These are phyloP conservation scores for Pseudomicrostroma phylloplanum DNA, from an alignment of 1,284 basidiomycete species.

Conservation along the genomic window DNA sequence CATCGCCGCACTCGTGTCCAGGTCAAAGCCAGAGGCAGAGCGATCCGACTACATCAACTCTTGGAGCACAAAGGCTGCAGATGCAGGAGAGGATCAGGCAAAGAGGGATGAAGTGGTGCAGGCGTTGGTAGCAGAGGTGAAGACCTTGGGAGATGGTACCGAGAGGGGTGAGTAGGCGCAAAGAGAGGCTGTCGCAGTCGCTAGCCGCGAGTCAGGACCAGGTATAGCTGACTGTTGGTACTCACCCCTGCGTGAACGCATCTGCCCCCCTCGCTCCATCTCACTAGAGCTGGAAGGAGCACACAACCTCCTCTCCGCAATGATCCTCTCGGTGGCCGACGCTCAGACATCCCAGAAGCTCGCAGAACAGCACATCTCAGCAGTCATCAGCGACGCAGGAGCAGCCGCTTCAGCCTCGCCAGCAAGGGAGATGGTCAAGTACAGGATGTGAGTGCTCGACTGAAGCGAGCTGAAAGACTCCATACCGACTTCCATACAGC, in stretches of 20 bases:
- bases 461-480: background rate
- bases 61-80: slow-evolving; percentile 27
- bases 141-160: slow-evolving; percentile 32
- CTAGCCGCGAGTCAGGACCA: background rate
- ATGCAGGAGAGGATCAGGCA: slow-evolving; percentile 19
- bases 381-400: slow-evolving; percentile 5
- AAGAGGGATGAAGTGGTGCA: slow-evolving; percentile 26
- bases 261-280: background rate
- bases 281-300: slow-evolving; percentile 40
- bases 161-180: slow-evolving; percentile 27
- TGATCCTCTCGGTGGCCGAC: slow-evolving; percentile 22
- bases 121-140: slow-evolving; percentile 30
- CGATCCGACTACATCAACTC: slow-evolving; percentile 36
- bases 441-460: slow-evolving; percentile 18
- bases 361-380: slow-evolving; percentile 20
- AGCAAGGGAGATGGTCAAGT: slow-evolving; percentile 20
- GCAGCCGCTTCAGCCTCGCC: background rate
- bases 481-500: background rate
- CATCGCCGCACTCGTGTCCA: slow-evolving; percentile 36
- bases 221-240: background rate
- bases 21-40: slow-evolving; percentile 33
- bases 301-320: slow-evolving; percentile 40
- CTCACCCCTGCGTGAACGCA: background rate
- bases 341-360: slow-evolving; percentile 18
- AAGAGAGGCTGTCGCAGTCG: background rate